Evolutionary conservation across 208 protist species (phyloP), one percentile per base, ranked within the genome.

Genomic region (Porcisia deanei): DNA sequence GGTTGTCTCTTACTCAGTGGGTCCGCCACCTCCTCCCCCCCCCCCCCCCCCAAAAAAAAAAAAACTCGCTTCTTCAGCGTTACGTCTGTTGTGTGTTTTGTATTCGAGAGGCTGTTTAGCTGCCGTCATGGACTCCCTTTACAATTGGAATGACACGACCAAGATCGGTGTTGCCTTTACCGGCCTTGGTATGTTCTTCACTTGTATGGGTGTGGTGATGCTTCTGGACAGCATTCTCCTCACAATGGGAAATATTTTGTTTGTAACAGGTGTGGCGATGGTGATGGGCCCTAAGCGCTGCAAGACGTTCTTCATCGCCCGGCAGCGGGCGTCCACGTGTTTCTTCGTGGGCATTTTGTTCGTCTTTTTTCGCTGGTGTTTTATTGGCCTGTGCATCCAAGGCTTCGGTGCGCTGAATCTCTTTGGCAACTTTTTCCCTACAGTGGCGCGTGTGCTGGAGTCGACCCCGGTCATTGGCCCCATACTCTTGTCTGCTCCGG

Each of bases 341-440:
- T 98, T 98, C 75, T 98, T 98, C 65, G 18, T 92, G 0, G 94
- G 94, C 55, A 96, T 98, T 68, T 52, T 95, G 59, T 80, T 96
- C 18, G 92, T 98, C 30, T 57, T 98, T 34, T 74, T 88, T 0
- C 87, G 91, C 20, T 96, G 89, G 84, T 96, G 89, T 61, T 84
- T 96, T 49, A 41, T 96, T 52, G 94, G 94, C 4, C 84, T 98
- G 30, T 74, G 94, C 41, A 60, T 98, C 30, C 85, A 98, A 68
- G 88, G 89, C 64, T 96, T 98, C 79, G 92, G 94, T 22, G 87
- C 87, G 12, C 75, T 98, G 25, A 98, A 98, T 75, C 86, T 98
- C 14, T 98, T 98, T 72, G 94, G 94, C 30, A 96, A 98, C 77
- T 98, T 98, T 76, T 94, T 98, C 61, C 94, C 94, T 39, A 91